Conservation (phyloP, 495 filamentous ascomycete genomes). For the Penicillium ochrochloron region DNA sequence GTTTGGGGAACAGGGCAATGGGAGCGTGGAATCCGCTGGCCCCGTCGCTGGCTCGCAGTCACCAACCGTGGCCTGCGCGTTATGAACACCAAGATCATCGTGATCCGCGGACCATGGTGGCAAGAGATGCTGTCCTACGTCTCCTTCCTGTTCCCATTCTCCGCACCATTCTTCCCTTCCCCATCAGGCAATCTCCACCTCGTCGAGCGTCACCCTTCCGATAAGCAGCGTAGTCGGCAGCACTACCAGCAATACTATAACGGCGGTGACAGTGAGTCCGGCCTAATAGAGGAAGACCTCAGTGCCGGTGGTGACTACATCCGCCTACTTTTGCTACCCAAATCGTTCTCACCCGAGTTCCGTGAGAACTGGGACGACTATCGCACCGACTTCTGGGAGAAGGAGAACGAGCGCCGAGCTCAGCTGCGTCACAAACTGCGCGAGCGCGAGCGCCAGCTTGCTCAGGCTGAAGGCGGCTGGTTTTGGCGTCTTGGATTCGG, state of each 20-base stretch:
- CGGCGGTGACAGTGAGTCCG: constrained; percentile 59
- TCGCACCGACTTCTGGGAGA: constrained; percentile 92
- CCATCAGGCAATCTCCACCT: constrained; percentile 68
- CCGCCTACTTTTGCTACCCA: constrained; percentile 87
- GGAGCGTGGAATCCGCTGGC: constrained; percentile 94
- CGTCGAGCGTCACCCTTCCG: constrained; percentile 58
- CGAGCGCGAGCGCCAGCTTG: constrained; percentile 65
- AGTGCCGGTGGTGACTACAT: constrained; percentile 88
- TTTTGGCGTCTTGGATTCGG: constrained; percentile 70
- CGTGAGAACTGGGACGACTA: constrained; percentile 98
- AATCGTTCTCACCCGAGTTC: constrained; percentile 92
- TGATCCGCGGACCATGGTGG: constrained; percentile 84
- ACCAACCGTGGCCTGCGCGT: constrained; percentile 86
- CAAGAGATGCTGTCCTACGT: constrained; percentile 71
- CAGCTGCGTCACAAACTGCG: constrained; percentile 70
- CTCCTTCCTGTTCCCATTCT: constrained; percentile 76
- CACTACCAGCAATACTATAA: constrained; percentile 48
- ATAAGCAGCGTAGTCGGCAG: constrained; percentile 47
- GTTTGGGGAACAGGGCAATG: constrained; percentile 95
- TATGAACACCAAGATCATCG: constrained; percentile 94
- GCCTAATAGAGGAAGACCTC: constrained; percentile 73
- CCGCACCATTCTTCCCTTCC: constrained; percentile 64
- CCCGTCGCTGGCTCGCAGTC: constrained; percentile 83
- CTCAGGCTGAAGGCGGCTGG: constrained; percentile 74
- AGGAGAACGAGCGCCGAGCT: constrained; percentile 87